Base-by-base conservation (phyloP, 2,329 filamentous ascomycete species). In the Aspergillus sclerotialis region DNA sequence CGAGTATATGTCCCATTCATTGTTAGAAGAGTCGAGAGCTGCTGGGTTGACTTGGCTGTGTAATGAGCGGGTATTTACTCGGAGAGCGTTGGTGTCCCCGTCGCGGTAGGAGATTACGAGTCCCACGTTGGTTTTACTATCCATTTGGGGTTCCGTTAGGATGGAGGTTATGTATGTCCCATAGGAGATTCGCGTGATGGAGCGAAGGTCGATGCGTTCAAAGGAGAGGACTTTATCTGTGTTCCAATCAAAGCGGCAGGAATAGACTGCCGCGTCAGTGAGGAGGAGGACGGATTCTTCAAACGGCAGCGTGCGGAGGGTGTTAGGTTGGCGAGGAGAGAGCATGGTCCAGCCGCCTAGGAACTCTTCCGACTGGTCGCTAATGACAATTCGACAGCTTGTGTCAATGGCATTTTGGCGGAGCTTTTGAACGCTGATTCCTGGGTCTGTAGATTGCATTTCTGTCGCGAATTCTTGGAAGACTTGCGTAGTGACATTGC, bases 401-500 rank as follows among this genome's bases (percentile, higher is more conserved):
- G 84, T 83, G 49, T 95, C 89, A 42, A 96, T 90, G 7, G 92
- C 92, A 43, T 85, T 82, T 55, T 94, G 84, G 26, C 90, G 76
- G 56, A 94, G 80, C 49, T 83, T 87, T 23, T 78, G 72, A 56
- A 94, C 78, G 1, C 90, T 94, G 10, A 96, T 78, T 0, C 87
- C 88, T 10, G 90, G 90, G 53, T 98, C 92, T 29, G 85, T 83
- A 28, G 81, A 89, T 76, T 89, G 93, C 78, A 98, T 88, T 48
- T 89, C 84, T 11, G 82, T 79, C 53, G 95, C 88, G 43, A 98
- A 98, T 47, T 98, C 92, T 37, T 90, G 84, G 55, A 96, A 96
- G 3, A 94, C 83, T 11, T 80, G 71, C 1, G 80, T 81, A 0
- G 82, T 87, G 8, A 93, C 85, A 46, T 92, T 92, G 13, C 92